A percentile compares a stretch with the other conserved stretches of the same genome.
phyloP scores from a whole-genome alignment of 805 yeast species.

The Wickerhamiella hasegawae region DNA sequence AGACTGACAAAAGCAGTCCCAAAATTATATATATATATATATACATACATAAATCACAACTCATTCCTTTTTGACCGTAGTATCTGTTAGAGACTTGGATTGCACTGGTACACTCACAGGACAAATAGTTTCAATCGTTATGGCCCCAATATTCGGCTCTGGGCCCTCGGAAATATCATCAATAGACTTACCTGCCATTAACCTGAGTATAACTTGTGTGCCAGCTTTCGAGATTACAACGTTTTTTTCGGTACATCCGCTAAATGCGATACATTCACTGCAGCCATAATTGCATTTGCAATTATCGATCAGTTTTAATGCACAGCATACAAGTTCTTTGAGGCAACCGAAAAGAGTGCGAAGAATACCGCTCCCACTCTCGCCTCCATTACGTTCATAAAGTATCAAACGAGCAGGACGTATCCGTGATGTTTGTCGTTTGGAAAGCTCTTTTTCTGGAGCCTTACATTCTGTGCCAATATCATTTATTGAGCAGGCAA shows the following conservation, averaged over 20 bases:
- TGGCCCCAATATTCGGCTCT: conserved; percentile 16
- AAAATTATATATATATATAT: no score
- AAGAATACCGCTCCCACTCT: conserved; percentile 63
- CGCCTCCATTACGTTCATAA: conserved; percentile 72
- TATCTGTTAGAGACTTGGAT: no score
- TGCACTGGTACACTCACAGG: neutral
- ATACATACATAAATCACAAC: no score
- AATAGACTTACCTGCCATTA: conserved; percentile 39
- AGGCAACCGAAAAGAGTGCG: conserved; percentile 67
- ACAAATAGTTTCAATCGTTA: neutral
- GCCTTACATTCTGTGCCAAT: conserved; percentile 91
- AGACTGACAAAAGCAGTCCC: no score
- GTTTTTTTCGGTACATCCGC: conserved; percentile 66
- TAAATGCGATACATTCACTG: conserved; percentile 74
- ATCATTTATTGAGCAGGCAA: conserved; percentile 52
- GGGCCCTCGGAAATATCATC: conserved; percentile 27
- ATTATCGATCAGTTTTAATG: conserved; percentile 38
- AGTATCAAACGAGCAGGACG: conserved; percentile 82
- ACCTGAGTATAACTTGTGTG: conserved; percentile 50
- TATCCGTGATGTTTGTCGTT: conserved; percentile 47
- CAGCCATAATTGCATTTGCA: conserved; percentile 57
- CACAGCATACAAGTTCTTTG: conserved; percentile 44
- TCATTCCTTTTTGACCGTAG: neutral
- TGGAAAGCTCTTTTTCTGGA: conserved; percentile 88
- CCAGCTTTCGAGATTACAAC: conserved; percentile 81